phyloP scores from a whole-genome alignment of 2,329 filamentous ascomycete genomes.

The Epichloe scottii region DNA sequence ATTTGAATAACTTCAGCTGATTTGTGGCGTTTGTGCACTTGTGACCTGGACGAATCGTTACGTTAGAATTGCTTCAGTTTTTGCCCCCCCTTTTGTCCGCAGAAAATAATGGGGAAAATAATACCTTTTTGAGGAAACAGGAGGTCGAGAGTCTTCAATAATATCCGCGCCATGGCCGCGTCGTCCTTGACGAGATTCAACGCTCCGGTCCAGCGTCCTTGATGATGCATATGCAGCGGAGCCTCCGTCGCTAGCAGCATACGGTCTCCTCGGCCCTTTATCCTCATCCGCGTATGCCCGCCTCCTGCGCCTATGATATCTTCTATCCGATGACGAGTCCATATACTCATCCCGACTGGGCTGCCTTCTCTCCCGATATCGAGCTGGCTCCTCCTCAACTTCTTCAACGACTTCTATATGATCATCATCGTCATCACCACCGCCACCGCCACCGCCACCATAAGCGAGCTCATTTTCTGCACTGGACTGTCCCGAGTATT shows the following conservation, averaged over 20 bases:
- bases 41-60: slow-evolving; percentile 4
- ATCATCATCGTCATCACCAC: slow-evolving; percentile 1
- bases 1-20: slow-evolving; percentile 10
- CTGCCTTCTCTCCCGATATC: slow-evolving; percentile 7
- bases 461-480: slow-evolving; percentile 2
- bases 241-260: slow-evolving; percentile 14
- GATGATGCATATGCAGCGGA: slow-evolving; percentile 17
- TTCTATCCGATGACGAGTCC: slow-evolving; percentile 14
- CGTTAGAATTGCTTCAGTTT: neutral
- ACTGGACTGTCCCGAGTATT: slow-evolving; percentile 3
- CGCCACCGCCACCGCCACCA: neutral
- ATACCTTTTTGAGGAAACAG: slow-evolving; percentile 21
- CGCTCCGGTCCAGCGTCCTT: slow-evolving; percentile 17
- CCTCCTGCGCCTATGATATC: slow-evolving; percentile 11
- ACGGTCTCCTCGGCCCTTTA: slow-evolving; percentile 9
- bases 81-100: neutral
- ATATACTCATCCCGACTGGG: slow-evolving; percentile 17
- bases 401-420: slow-evolving; percentile 18
- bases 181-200: slow-evolving; percentile 16
- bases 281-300: slow-evolving; percentile 15
- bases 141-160: slow-evolving; percentile 22
- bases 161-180: slow-evolving; percentile 16
- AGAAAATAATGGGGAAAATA: neutral
- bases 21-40: slow-evolving; percentile 7
- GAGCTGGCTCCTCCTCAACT: slow-evolving; percentile 9